Conservation (phyloP, 2,329 filamentous ascomycete species). For the Setomelanomma holmii region DNA sequence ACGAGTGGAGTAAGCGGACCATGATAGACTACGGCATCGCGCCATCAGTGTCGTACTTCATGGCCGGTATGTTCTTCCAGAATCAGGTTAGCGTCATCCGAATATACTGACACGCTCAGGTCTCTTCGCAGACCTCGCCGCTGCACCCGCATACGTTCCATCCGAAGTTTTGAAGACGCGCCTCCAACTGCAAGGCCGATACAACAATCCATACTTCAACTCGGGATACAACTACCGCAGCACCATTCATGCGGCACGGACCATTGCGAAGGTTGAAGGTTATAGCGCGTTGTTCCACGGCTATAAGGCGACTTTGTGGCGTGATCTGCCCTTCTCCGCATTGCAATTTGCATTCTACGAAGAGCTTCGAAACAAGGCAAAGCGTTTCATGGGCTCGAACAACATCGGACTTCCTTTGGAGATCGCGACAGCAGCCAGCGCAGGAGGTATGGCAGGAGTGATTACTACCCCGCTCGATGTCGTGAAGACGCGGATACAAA, state of each 20-base stretch:
- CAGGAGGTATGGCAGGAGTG: conserved; percentile 90
- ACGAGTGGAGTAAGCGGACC: conserved; percentile 91
- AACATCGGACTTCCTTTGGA: conserved; percentile 88
- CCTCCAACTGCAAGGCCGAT: conserved; percentile 89
- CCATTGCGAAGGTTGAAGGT: conserved; percentile 84
- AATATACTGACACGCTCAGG: conserved; percentile 57
- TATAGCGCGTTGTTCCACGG: conserved; percentile 88
- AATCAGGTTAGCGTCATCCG: not conserved
- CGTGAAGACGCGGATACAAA: conserved; percentile 95
- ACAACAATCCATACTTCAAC: conserved; percentile 92
- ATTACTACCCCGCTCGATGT: conserved; percentile 96
- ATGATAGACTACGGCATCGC: conserved; percentile 86
- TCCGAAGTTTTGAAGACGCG: conserved; percentile 98
- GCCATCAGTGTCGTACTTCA: conserved; percentile 83
- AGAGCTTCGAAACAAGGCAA: conserved; percentile 84
- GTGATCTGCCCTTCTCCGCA: conserved; percentile 94
- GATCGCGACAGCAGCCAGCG: conserved; percentile 85
- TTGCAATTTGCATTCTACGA: conserved; percentile 99
- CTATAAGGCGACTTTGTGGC: conserved; percentile 94
- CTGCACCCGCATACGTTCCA: conserved; percentile 92
- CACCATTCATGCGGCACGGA: conserved; percentile 82
- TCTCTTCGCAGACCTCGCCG: conserved; percentile 91
- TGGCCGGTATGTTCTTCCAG: conserved; percentile 67
- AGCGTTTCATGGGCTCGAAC: conserved; percentile 75
- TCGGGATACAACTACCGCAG: conserved; percentile 96